These are phyloP conservation scores for Polytrichum formosum DNA, from an alignment of 225 moss, liverwort and hornwort species.

Conservation along the genomic window DNA sequence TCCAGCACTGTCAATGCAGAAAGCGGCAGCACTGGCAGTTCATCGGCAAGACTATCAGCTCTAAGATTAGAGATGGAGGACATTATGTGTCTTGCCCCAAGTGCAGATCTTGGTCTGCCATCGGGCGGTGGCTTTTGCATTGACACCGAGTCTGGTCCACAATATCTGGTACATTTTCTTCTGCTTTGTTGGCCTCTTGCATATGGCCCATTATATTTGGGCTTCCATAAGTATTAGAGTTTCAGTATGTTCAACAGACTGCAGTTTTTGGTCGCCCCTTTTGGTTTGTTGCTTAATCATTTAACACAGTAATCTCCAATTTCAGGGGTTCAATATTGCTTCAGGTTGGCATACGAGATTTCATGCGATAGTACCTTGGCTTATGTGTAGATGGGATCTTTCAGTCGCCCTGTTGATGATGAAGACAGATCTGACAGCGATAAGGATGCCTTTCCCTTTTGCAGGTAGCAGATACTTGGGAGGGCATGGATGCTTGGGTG, in stretches of 20 bases:
- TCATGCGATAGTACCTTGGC: too few relatives aligned
- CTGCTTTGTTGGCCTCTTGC: slow-evolving; percentile 1
- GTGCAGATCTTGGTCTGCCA: slow-evolving; percentile 91
- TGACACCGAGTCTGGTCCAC: slow-evolving; percentile 71
- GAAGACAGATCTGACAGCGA: background rate
- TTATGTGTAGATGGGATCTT: too few relatives aligned
- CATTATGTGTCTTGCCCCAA: slow-evolving; percentile 69
- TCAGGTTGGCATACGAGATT: too few relatives aligned
- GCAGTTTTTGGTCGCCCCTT: too few relatives aligned
- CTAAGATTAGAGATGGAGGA: slow-evolving; percentile 93
- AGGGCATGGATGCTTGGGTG: slow-evolving; percentile 96
- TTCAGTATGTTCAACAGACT: background rate
- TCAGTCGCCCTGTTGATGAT: background rate
- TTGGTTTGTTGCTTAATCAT: too few relatives aligned
- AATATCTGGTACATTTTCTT: slow-evolving; percentile 63
- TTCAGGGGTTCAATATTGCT: too few relatives aligned
- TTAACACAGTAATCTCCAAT: too few relatives aligned
- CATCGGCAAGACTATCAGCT: slow-evolving; percentile 46
- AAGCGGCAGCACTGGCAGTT: slow-evolving; percentile 37
- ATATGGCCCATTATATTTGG: background rate
- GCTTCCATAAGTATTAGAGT: too few relatives aligned
- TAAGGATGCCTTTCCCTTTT: background rate
- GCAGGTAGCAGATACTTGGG: slow-evolving; percentile 99
- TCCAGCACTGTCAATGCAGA: slow-evolving; percentile 41
- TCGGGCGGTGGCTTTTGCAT: slow-evolving; percentile 90